Base-by-base conservation (phyloP, 1,139 yeast genomes). In the Suhomyces yuchorum region DNA sequence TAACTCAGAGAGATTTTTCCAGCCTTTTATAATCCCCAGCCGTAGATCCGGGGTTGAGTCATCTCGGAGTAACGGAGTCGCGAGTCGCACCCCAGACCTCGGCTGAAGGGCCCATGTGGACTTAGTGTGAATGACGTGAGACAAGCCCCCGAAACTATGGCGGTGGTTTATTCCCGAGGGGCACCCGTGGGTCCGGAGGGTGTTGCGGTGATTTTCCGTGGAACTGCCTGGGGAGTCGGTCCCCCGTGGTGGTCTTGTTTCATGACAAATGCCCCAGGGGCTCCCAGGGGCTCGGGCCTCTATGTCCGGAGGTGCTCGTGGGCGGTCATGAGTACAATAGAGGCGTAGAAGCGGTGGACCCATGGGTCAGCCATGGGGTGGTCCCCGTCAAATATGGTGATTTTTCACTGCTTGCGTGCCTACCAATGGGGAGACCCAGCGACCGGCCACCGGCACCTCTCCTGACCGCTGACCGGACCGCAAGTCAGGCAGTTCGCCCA, bases 1-100 rank as follows among this genome's bases (percentile, higher is more conserved):
- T 20, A 20, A 20, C 7, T 20, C 7, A 7, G 23, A 7, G 30
- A 24, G 28, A 36, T 14, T 15, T 19, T 3, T 19, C 12, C 7
- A 12, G 18, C 36, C 32, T 26, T 42, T 33, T 42, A 46, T 42
- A 42, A 11, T 18, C 18, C 14, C 32, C 36, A 17, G 22, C 47
- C 49, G 49, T 42, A 17, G 37, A 34, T 37, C 44, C 47, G 50
- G 39, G 39, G 39, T 37, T 47, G 50, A 47, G 50, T 47, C 50
- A 47, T 44, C 45, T 47, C 50, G 50, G 50, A 47, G 50, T 47
- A 44, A 38, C 47, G 50, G 50, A 42, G 43, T 33, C 38, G 38
- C 36, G 33, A 39, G 12, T 26, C 42, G 43, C 38, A 19, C 33
- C 15, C 30, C 37, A 17, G 35, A 23, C 48, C 42, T 37, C 48